Conservation (phyloP, 2,329 filamentous ascomycete species). For the Hymenotorrendiella dingleyae region DNA sequence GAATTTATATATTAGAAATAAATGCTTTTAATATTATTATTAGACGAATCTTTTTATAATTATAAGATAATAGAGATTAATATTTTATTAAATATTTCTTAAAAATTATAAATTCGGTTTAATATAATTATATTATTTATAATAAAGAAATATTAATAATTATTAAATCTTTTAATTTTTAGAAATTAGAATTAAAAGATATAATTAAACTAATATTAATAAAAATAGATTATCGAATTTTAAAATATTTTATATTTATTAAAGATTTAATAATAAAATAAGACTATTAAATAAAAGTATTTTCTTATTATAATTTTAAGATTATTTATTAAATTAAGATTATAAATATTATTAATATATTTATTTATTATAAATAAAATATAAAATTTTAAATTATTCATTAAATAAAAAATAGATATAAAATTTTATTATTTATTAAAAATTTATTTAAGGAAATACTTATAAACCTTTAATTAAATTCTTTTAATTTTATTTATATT, state of each 20-base stretch:
- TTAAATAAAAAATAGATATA: no score
- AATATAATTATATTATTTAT: no score
- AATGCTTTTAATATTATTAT: neutral
- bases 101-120: neutral
- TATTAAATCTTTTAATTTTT: no score
- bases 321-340: neutral
- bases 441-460: no score
- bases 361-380: neutral
- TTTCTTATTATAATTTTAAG: neutral
- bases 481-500: no score
- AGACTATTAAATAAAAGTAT: neutral
- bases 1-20: neutral
- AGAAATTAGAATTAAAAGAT: no score
- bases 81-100: neutral
- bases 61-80: neutral
- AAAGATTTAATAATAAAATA: neutral
- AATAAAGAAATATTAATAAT: no score
- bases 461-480: no score
- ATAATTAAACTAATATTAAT: no score
- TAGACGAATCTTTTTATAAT: neutral
- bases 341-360: neutral
- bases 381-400: neutral
- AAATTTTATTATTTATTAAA: no score
- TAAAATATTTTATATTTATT: neutral
- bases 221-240: no score